phyloP scores from a whole-genome alignment of 176 grass and related monocot genomes.

The Pharus latifolius region DNA sequence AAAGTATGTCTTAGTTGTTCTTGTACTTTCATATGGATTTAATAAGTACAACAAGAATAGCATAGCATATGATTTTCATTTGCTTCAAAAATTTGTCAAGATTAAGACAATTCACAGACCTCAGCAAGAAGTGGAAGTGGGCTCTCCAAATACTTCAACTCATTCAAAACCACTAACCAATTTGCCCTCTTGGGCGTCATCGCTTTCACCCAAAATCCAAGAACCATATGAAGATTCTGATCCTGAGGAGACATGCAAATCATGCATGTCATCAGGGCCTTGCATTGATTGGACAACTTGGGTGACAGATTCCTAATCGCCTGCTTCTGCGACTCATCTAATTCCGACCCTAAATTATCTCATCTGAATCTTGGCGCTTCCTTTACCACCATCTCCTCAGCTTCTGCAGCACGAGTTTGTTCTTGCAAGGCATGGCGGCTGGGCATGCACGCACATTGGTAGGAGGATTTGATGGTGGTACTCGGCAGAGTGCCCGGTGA shows the following conservation, averaged over 20 bases:
- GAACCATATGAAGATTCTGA: constrained; percentile 37
- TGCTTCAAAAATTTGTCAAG: not conserved
- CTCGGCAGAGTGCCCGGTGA: not conserved
- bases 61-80: not conserved
- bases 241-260: constrained; percentile 35
- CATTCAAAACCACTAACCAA: constrained; percentile 71
- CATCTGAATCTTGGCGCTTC: constrained; percentile 42
- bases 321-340: constrained; percentile 19
- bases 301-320: constrained; percentile 45
- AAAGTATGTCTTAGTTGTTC: not conserved
- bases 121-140: constrained; percentile 40
- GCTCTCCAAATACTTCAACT: constrained; percentile 48
- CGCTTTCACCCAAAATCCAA: constrained; percentile 60
- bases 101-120: constrained; percentile 23
- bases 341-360: constrained; percentile 21
- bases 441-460: not conserved
- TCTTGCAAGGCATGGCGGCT: not conserved
- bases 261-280: constrained; percentile 52
- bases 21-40: not conserved
- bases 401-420: not conserved
- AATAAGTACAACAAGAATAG: not conserved
- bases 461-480: not conserved
- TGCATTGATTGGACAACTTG: constrained; percentile 79
- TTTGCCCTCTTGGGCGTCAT: constrained; percentile 77
- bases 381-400: not conserved